Evolutionary conservation across 257 asterid genomes (phyloP).

Genomic region (Mitragyna speciosa): DNA sequence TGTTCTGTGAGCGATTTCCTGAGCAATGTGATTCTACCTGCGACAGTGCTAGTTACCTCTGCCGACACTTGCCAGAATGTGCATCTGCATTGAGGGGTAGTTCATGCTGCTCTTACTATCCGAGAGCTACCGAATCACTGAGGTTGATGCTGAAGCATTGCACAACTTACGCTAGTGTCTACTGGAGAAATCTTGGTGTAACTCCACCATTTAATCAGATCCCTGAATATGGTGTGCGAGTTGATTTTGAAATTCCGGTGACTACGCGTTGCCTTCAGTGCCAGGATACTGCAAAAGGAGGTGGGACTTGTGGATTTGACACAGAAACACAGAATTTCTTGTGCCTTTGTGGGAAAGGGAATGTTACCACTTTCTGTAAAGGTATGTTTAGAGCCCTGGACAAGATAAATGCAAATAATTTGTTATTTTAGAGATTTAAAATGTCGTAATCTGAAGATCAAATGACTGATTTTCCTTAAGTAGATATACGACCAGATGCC

Average conservation of each 20-base stretch:
- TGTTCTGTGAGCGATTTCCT: slow-evolving; percentile 75
- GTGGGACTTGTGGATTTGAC: slow-evolving; percentile 81
- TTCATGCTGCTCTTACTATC: slow-evolving; percentile 86
- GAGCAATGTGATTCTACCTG: slow-evolving; percentile 92
- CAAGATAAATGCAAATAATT: too few species aligned
- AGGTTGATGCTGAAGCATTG: slow-evolving; percentile 83
- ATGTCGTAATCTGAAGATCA: too few species aligned
- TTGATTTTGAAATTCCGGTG: slow-evolving; percentile 85
- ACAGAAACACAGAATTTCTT: slow-evolving; percentile 54
- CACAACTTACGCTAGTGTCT: slow-evolving; percentile 59
- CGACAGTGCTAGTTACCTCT: slow-evolving; percentile 77
- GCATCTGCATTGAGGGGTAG: slow-evolving; percentile 37
- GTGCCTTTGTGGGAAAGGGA: slow-evolving; percentile 77
- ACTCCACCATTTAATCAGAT: slow-evolving; percentile 63
- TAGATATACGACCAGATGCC: neutral
- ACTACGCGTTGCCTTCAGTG: slow-evolving; percentile 65
- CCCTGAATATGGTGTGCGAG: slow-evolving; percentile 81
- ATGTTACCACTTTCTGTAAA: slow-evolving; percentile 61
- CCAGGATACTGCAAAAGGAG: slow-evolving; percentile 55
- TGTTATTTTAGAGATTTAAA: neutral
- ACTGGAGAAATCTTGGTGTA: slow-evolving; percentile 72
- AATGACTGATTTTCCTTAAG: too few species aligned
- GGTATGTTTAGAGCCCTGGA: slow-evolving; percentile 36
- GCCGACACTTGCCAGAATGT: slow-evolving; percentile 78
- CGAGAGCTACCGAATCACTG: slow-evolving; percentile 77